Conservation (phyloP, 2,329 filamentous ascomycete genomes). For the Teratosphaeria epicoccoides region DNA sequence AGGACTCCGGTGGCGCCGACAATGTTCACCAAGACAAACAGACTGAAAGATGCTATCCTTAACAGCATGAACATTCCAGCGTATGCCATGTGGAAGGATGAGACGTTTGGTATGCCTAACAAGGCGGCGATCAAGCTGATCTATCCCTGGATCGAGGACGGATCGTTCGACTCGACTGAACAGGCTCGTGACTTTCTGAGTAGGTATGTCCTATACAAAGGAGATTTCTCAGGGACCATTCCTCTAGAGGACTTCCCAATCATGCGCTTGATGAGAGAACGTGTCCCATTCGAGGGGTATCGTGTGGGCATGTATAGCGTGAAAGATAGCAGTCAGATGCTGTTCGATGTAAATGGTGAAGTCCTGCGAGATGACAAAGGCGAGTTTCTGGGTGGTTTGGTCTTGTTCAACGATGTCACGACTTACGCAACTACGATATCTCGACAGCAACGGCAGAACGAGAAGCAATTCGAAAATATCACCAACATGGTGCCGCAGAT, state of each 20-base stretch:
- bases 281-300: conserved; percentile 47
- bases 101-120: conserved; percentile 63
- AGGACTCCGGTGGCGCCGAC: conserved; percentile 48
- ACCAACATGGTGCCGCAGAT: conserved; percentile 51
- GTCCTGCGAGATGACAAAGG: conserved; percentile 55
- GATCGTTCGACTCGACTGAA: conserved; percentile 26
- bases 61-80: conserved; percentile 67
- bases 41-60: conserved; percentile 67
- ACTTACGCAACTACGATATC: conserved; percentile 58
- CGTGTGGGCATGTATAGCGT: conserved; percentile 55
- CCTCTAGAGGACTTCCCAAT: conserved; percentile 56
- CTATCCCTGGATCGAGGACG: conserved; percentile 25
- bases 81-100: conserved; percentile 71
- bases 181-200: conserved; percentile 43
- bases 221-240: conserved; percentile 53
- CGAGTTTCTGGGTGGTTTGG: conserved; percentile 62
- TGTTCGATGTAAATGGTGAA: conserved; percentile 59
- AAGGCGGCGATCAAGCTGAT: conserved; percentile 43
- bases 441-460: conserved; percentile 58
- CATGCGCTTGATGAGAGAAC: conserved; percentile 50
- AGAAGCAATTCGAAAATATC: conserved; percentile 63
- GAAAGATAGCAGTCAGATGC: conserved; percentile 40
- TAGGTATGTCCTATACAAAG: conserved; percentile 52
- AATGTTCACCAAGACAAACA: conserved; percentile 59
- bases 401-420: conserved; percentile 64